phyloP scores from a whole-genome alignment of 345 rosid species.

The Rhodomyrtus tomentosa region DNA sequence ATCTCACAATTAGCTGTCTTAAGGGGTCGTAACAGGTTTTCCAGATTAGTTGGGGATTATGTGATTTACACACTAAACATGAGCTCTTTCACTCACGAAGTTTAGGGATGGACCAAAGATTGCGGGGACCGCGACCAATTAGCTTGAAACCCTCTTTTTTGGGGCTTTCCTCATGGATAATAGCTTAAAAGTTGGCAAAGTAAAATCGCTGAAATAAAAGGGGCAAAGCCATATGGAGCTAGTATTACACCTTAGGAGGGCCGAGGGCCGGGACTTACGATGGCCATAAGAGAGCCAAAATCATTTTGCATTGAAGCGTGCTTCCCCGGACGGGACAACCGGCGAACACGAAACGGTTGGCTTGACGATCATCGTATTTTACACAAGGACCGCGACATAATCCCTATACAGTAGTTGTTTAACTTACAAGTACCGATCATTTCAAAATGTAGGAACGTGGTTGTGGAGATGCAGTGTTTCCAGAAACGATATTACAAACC shows the following conservation, averaged over 20 bases:
- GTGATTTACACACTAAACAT: background rate
- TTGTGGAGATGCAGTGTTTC: background rate
- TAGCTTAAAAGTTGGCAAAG: background rate
- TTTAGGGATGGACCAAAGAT: background rate
- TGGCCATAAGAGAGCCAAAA: background rate
- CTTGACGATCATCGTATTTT: background rate
- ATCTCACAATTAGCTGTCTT: background rate
- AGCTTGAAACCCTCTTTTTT: background rate
- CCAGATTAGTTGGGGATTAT: background rate
- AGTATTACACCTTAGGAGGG: background rate
- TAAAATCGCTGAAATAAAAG: background rate
- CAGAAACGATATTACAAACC: background rate
- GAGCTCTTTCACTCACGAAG: background rate
- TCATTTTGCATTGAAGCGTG: background rate
- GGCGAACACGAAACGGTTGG: background rate
- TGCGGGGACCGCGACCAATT: background rate
- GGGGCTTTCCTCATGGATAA: background rate
- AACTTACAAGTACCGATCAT: background rate
- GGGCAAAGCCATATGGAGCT: background rate
- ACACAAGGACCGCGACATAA: background rate
- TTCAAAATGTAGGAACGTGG: background rate
- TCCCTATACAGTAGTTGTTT: background rate
- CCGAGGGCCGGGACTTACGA: background rate
- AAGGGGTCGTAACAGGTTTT: background rate
- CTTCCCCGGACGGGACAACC: background rate